These are phyloP conservation scores for Limonium bicolor DNA, from an alignment of 148 eudicot species.

Conservation along the genomic window DNA sequence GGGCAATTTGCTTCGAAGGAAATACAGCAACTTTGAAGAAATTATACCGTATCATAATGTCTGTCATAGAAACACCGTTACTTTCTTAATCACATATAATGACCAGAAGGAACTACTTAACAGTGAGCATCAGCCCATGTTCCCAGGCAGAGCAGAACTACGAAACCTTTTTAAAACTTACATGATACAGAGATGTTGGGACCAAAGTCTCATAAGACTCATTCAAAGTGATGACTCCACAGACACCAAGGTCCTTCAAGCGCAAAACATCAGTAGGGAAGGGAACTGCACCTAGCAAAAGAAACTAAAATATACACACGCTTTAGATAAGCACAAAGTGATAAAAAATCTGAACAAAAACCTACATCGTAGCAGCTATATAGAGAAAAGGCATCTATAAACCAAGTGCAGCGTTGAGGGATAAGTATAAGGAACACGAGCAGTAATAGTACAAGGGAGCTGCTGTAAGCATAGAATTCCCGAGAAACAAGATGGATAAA, in stretches of 20 bases:
- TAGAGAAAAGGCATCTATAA: neutral
- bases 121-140: neutral
- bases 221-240: constrained; percentile 74
- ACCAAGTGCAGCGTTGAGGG: too few relatives aligned
- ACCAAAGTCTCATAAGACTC: constrained; percentile 95
- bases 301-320: constrained; percentile 29
- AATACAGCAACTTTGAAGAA: too few relatives aligned
- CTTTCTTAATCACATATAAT: too few relatives aligned
- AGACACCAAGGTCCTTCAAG: constrained; percentile 73
- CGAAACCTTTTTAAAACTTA: constrained; percentile 13
- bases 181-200: constrained; percentile 62
- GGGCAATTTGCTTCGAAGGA: too few relatives aligned
- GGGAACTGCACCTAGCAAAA: constrained; percentile 88
- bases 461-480: neutral
- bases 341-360: neutral
- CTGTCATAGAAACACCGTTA: too few relatives aligned
- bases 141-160: neutral
- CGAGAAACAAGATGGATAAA: neutral
- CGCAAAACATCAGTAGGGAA: constrained; percentile 62
- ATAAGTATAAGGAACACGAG: neutral
- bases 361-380: neutral
- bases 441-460: neutral
- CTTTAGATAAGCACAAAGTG: neutral
- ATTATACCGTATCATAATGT: too few relatives aligned
- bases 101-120: too few relatives aligned